phyloP scores from a whole-genome alignment of 2,329 filamentous ascomycete species.

The Sporothrix inflata region DNA sequence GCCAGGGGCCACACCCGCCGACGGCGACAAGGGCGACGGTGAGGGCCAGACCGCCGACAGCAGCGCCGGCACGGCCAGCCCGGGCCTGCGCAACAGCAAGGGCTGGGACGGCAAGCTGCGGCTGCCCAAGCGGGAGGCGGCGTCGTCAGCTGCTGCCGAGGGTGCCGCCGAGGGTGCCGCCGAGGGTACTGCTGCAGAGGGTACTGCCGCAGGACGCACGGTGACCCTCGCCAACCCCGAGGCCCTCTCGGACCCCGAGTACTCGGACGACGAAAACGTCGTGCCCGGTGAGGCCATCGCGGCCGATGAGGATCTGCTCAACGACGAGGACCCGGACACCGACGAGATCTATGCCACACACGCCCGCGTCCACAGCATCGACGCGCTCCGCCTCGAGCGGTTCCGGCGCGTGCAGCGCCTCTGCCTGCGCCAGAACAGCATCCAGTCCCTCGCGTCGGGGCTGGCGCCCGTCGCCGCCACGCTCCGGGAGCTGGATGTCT shows the following conservation, averaged over 20 bases:
- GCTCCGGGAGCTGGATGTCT: constrained; percentile 85
- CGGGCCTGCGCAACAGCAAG: constrained; percentile 60
- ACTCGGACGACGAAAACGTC: constrained; percentile 72
- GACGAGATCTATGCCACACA: constrained; percentile 91
- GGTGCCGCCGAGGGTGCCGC: too few relatives aligned
- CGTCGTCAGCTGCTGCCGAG: not conserved
- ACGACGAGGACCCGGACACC: constrained; percentile 61
- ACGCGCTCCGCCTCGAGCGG: constrained; percentile 77
- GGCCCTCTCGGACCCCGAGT: constrained; percentile 81
- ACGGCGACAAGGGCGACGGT: constrained; percentile 37
- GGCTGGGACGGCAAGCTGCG: constrained; percentile 86
- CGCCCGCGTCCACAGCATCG: constrained; percentile 77
- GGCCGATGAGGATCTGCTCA: constrained; percentile 74
- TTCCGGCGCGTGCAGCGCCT: constrained; percentile 77
- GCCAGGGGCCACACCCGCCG: not conserved
- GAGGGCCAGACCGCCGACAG: constrained; percentile 46
- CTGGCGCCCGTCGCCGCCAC: constrained; percentile 67
- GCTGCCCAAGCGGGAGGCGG: constrained; percentile 59
- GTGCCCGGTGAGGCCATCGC: constrained; percentile 74
- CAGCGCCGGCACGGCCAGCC: constrained; percentile 44
- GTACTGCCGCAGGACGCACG: constrained; percentile 15
- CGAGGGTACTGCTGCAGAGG: not conserved
- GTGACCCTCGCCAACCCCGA: constrained; percentile 70
- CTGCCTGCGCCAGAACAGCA: constrained; percentile 90
- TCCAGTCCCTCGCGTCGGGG: constrained; percentile 65